Base-by-base conservation (phyloP, 345 rosid genomes). In the Excoecaria cochinchinensis region DNA sequence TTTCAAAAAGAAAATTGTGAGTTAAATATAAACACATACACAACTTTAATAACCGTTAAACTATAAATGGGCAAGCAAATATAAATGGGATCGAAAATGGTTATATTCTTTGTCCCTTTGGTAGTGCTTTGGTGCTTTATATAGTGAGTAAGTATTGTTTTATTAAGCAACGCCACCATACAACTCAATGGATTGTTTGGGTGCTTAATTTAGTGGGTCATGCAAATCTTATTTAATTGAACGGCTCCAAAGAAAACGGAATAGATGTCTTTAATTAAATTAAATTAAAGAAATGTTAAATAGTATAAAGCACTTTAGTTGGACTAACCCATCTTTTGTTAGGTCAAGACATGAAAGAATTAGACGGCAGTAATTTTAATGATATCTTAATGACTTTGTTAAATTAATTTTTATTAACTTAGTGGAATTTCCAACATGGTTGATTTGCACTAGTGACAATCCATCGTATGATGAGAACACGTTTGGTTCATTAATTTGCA, bases 201-300 rank as follows among this genome's bases (percentile, higher is more conserved):
- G 8, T 46, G 24, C 60, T 13, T 6, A 44, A 44, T 63, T 5
- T 58, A 40, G 69, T 75, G 75, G 80, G 55, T 75, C 72, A 48
- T 61, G 16, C 17, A 40, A 60, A 21, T 39, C 24, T 74, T 80
- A 72, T 38, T 75, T 50, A 38, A 38, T 77, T 39, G 15, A 62
- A 80, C 72, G 85, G 87, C 55, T 82, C 83, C 84, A 13, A 67
- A 67, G 65, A 69, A 52, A 82, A 82, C 4, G 84, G 84, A 85
- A 80, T 85, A 22, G 24, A 76, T 42, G 56, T 24, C n/a, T 25
- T 38, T 1, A n/a, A n/a, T n/a, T 31, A 31, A 31, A 31, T 44
- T 44, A 44, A 8, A 77, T 9, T 17, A 62, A 51, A 17, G n/a
- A 39, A 62, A 70, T 62, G 4, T 19, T 31, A 39, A 25, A 14